Conservation (phyloP, 768 basidiomycete species). For the Butyriboletus loyo region DNA sequence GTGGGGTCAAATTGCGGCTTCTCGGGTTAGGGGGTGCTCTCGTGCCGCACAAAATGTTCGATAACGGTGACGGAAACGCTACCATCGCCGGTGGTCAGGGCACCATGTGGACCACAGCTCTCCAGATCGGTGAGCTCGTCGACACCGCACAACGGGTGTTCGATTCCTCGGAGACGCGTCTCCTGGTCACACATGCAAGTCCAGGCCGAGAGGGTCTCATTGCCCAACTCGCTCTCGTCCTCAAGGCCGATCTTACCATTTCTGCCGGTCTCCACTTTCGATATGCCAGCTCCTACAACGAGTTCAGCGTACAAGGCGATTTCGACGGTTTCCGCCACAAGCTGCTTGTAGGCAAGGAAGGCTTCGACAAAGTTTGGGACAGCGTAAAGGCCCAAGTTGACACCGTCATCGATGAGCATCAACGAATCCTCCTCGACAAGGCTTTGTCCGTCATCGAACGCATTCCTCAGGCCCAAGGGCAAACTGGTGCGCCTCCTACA, state of each 20-base stretch:
- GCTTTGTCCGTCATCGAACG: constrained; percentile 81
- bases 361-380: constrained; percentile 93
- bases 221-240: constrained; percentile 80
- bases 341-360: constrained; percentile 70
- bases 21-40: constrained; percentile 96
- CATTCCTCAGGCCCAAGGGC: constrained; percentile 55
- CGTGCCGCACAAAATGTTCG: constrained; percentile 92
- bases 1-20: constrained; percentile 88
- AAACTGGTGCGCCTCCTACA: constrained; percentile 39
- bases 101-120: constrained; percentile 97
- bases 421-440: constrained; percentile 85
- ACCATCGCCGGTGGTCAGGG: constrained; percentile 99
- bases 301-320: constrained; percentile 89
- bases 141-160: constrained; percentile 95
- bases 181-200: constrained; percentile 89
- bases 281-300: constrained; percentile 94
- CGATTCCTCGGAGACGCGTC: constrained; percentile 89
- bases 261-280: constrained; percentile 97
- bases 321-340: constrained; percentile 87
- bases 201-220: constrained; percentile 93
- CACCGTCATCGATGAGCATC: constrained; percentile 85
- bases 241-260: constrained; percentile 93
- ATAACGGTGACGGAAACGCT: constrained; percentile 88
- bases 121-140: constrained; percentile 97
- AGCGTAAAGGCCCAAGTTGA: constrained; percentile 91